phyloP scores from a whole-genome alignment of 805 yeast genomes.

The Saccharomycopsis javanensis region DNA sequence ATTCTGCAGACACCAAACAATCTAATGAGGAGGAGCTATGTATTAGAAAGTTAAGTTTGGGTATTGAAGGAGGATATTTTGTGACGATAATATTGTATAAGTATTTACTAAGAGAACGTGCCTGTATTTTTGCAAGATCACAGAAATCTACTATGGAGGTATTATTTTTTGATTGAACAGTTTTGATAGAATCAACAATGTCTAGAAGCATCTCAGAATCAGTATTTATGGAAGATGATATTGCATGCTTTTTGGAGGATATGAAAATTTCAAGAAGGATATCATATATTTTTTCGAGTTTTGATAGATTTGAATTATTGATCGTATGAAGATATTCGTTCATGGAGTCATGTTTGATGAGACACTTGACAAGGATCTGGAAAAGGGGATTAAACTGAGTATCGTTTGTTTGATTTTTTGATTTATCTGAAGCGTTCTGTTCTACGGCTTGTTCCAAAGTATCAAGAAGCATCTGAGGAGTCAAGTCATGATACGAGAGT shows the following conservation, averaged over 20 bases:
- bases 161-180: neutral
- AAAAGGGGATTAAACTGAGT: neutral
- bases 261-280: neutral
- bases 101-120: slow-evolving; percentile 8
- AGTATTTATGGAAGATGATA: neutral
- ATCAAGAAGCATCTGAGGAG: neutral
- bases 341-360: slow-evolving; percentile 1
- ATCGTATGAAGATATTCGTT: slow-evolving; percentile 4
- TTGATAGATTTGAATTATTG: slow-evolving; percentile 2
- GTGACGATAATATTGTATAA: neutral
- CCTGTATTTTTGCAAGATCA: slow-evolving; percentile 6
- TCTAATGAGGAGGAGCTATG: slow-evolving; percentile 12
- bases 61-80: neutral
- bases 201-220: neutral
- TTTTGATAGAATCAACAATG: neutral
- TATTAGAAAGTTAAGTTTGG: neutral
- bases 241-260: neutral
- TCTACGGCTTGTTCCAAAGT: slow-evolving; percentile 5
- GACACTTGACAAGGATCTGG: slow-evolving; percentile 6
- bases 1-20: slow-evolving; percentile 6
- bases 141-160: neutral
- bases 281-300: slow-evolving; percentile 7
- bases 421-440: neutral
- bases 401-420: neutral
- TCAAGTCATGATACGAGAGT: slow-evolving; percentile 1